A percentile compares a stretch with the other conserved stretches of the same genome.
These are phyloP conservation scores for Mortierella sp. DNA, from an alignment of 371 early-diverging fungal genomes.

Conservation along the genomic window DNA sequence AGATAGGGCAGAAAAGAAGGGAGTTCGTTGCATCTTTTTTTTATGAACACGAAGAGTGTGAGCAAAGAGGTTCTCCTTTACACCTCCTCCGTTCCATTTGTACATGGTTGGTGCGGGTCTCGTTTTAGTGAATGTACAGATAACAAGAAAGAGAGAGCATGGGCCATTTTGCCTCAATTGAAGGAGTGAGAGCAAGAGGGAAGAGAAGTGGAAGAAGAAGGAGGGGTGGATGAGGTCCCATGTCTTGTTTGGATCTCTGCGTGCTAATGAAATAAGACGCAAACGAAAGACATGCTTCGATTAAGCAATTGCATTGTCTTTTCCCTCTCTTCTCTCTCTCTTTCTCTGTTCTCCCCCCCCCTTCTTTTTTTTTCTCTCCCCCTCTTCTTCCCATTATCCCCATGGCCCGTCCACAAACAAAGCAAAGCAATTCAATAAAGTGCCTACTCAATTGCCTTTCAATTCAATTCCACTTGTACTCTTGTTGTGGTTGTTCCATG, in stretches of 20 bases:
- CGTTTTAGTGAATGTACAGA: neutral
- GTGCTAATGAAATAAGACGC: neutral
- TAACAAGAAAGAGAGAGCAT: neutral
- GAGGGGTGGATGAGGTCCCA: neutral
- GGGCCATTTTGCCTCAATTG: neutral
- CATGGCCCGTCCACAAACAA: neutral
- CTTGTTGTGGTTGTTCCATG: neutral
- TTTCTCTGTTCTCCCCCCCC: neutral
- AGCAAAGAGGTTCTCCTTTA: neutral
- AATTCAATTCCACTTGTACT: neutral
- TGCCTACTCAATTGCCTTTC: neutral
- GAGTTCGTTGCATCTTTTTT: neutral
- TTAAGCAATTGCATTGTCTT: neutral
- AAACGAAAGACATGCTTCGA: too few species aligned
- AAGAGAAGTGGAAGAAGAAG: neutral
- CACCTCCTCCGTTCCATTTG: neutral
- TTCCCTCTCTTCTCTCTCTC: neutral
- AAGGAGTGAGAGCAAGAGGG: neutral
- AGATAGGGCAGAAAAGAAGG: neutral
- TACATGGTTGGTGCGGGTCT: too few species aligned
- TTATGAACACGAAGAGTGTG: neutral
- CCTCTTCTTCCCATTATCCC: constrained; percentile 9
- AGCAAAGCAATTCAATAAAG: neutral
- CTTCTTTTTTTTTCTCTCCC: neutral
- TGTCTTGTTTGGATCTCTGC: neutral